Evolutionary conservation across 139 green algal species (phyloP).

Genomic region (Haematococcus sp.): DNA sequence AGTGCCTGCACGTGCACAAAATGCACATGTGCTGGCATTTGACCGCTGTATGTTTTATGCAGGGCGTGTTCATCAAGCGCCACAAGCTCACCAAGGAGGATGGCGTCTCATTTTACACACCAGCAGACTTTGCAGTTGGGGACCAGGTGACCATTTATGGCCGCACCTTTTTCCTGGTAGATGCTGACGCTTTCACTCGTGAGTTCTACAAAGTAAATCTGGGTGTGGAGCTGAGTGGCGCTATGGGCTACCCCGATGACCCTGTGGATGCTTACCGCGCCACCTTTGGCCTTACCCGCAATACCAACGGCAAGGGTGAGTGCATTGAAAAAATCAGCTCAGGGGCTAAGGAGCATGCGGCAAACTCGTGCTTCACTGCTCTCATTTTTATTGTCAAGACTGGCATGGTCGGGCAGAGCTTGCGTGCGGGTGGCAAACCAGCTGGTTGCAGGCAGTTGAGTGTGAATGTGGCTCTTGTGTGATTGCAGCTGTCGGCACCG

Average conservation of each 20-base stretch:
- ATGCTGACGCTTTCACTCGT: conserved; percentile 83
- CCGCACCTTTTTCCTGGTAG: conserved; percentile 68
- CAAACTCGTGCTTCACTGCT: no score
- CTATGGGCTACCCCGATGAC: conserved; percentile 57
- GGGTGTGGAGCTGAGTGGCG: conserved; percentile 31
- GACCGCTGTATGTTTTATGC: no score
- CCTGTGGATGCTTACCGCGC: conserved; percentile 54
- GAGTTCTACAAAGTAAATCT: conserved; percentile 21
- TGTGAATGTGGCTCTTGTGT: neutral
- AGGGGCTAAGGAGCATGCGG: neutral
- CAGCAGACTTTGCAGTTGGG: conserved; percentile 73
- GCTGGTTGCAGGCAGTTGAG: neutral
- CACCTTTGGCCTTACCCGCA: conserved; percentile 41
- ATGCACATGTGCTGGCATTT: no score
- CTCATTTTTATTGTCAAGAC: no score
- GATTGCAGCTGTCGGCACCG: conserved; percentile 8
- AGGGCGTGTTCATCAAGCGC: conserved; percentile 86
- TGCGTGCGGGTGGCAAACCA: neutral
- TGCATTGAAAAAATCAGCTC: no score
- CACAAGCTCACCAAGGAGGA: conserved; percentile 68
- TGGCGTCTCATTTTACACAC: conserved; percentile 37
- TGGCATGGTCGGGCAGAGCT: no score
- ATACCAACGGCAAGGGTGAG: neutral
- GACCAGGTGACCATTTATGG: conserved; percentile 73
- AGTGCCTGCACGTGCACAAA: no score